These are phyloP conservation scores for Carex arenaria DNA, from an alignment of 202 grass and related monocot species.

Conservation along the genomic window DNA sequence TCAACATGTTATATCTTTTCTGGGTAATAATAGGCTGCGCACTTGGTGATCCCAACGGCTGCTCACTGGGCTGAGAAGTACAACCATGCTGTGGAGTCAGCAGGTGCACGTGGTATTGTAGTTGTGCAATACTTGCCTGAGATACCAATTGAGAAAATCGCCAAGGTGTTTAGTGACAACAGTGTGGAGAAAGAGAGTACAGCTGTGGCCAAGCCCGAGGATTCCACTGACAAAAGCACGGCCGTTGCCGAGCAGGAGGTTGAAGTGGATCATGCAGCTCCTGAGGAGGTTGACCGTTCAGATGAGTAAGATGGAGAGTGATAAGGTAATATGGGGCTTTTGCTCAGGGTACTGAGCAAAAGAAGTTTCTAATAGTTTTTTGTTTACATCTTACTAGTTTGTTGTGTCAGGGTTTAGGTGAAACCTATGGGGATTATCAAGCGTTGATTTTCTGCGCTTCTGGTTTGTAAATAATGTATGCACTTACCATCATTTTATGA, in stretches of 20 bases:
- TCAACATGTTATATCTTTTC: neutral
- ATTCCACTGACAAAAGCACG: neutral
- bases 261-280: neutral
- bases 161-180: conserved; percentile 46
- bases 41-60: conserved; percentile 59
- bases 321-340: neutral
- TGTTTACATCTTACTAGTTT: neutral
- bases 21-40: conserved; percentile 26
- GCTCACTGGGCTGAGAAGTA: conserved; percentile 64
- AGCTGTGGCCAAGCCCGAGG: conserved; percentile 10
- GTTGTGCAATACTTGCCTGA: conserved; percentile 40
- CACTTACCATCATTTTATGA: neutral
- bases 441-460: conserved; percentile 1
- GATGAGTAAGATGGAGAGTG: neutral
- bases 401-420: neutral
- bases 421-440: neutral
- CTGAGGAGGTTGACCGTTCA: neutral
- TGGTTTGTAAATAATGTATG: conserved; percentile 7
- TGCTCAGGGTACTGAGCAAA: neutral
- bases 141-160: conserved; percentile 61
- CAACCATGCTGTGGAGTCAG: conserved; percentile 43
- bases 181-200: neutral
- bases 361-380: neutral
- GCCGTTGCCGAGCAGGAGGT: neutral
- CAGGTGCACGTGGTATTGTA: conserved; percentile 19